Evolutionary conservation across 179 eudicot species (phyloP), one percentile per base, ranked within the genome.

Genomic region (Vitellaria paradoxa): DNA sequence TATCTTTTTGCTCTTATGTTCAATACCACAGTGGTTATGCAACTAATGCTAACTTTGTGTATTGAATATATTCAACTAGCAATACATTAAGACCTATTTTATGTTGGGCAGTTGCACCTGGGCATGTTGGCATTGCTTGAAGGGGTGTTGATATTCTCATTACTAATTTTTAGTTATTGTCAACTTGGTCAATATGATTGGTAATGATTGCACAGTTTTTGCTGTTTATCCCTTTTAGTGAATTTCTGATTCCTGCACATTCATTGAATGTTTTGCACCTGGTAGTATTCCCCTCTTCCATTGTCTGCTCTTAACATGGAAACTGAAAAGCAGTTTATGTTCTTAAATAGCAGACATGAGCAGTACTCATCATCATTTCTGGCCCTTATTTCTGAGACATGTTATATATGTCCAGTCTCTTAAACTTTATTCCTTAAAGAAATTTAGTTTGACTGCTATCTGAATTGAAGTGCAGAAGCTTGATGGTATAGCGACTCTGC

Each of bases 401-500:
- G 55, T 50, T 50, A 50, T 62, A 50, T 62, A 21, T 21, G n/a
- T 65, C 12, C 14, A 2, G 69, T 20, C 12, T 40, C 17, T 5
- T 6, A 42, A 21, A 40, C 75, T 9, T 66, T 62, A 2, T 47
- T 42, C 21, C 57, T 56, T 71, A 13, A 21, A 50, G 72, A 60
- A 12, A 53, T 64, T 66, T 57, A 24, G 17, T 57, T 75, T 60
- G 61, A 64, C 72, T 52, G 24, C 64, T 24, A 42, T 81, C 46
- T 80, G 47, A 13, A 50, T 79, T 82, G 73, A 79, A 84, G 70
- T 86, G 88, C 93, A 94, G 99, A 93, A 90, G 81, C 89, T 95
- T 76, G 86, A 81, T 85, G 94, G 97, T 67, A 82, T 88, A 65
- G 94, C 91, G 59, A 83, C 85, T 82, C 88, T 95, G 77, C 99